Conservation (phyloP, 306 rosid species). For the Begonia loranthoides region DNA sequence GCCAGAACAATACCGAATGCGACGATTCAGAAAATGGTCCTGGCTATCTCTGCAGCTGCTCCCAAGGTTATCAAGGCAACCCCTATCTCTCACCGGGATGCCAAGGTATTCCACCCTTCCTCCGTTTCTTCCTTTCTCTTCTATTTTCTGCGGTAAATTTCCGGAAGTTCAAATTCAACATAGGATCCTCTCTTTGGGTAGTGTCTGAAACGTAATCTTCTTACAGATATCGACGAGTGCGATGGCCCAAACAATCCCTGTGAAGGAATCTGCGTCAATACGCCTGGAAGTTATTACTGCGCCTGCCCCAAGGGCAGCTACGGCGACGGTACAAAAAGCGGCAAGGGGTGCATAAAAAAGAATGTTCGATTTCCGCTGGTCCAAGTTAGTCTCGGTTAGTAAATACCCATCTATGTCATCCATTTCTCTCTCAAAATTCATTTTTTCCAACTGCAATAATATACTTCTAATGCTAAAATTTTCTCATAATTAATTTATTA, state of each 20-base stretch:
- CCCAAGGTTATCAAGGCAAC: conserved; percentile 2
- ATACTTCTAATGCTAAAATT: background rate
- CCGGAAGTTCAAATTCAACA: too few species aligned
- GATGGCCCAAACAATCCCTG: conserved; percentile 6
- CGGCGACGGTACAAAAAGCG: conserved; percentile 5
- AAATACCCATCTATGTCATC: background rate
- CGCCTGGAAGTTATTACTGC: conserved; percentile 8
- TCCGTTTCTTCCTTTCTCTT: too few species aligned
- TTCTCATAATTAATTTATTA: too few species aligned
- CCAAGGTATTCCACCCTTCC: background rate
- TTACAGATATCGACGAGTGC: conserved; percentile 4
- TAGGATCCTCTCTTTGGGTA: background rate
- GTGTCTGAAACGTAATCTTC: background rate
- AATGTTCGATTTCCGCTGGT: conserved; percentile 5
- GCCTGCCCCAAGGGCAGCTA: conserved; percentile 3
- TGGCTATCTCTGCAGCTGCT: conserved; percentile 6
- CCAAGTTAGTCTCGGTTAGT: conserved; percentile 7
- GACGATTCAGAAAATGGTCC: conserved; percentile 2
- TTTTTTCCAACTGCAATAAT: too few species aligned
- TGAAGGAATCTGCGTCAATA: conserved; percentile 5
- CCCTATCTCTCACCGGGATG: conserved; percentile 8
- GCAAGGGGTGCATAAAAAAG: conserved; percentile 9
- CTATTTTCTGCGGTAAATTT: too few species aligned
- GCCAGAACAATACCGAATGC: conserved; percentile 4
- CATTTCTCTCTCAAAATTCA: background rate